Conservation (phyloP, 257 asterid species). For the Solanum appendiculatum region DNA sequence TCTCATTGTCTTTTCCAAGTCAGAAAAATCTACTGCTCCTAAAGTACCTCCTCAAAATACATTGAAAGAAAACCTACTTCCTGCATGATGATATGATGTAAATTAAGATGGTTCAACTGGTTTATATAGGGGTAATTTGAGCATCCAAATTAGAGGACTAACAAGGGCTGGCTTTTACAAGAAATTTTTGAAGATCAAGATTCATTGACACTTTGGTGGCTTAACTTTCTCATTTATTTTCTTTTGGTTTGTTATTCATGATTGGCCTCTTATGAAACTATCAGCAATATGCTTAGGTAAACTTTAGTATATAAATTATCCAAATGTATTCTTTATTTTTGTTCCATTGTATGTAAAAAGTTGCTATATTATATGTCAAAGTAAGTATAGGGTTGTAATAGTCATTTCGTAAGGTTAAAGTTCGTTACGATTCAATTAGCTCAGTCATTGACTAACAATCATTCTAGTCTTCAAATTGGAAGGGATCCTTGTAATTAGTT, state of each 20-base stretch:
- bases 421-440: background rate
- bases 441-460: background rate
- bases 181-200: background rate
- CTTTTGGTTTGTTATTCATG: background rate
- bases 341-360: background rate
- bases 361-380: background rate
- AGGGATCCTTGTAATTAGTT: background rate
- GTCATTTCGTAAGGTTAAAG: background rate
- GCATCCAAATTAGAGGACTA: background rate
- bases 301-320: background rate
- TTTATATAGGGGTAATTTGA: background rate
- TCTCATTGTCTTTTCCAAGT: conserved; percentile 54
- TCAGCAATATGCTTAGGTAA: background rate
- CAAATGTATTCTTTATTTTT: background rate
- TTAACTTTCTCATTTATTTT: background rate
- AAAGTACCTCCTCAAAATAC: conserved; percentile 19
- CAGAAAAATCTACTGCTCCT: conserved; percentile 44
- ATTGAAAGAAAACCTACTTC: conserved; percentile 45
- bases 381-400: background rate
- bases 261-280: background rate
- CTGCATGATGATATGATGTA: background rate
- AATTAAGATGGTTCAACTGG: background rate
- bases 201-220: background rate
- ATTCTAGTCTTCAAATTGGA: background rate
- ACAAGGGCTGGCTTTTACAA: background rate